phyloP scores from a whole-genome alignment of 2,329 filamentous ascomycete genomes.

The Colletotrichum orbiculare region DNA sequence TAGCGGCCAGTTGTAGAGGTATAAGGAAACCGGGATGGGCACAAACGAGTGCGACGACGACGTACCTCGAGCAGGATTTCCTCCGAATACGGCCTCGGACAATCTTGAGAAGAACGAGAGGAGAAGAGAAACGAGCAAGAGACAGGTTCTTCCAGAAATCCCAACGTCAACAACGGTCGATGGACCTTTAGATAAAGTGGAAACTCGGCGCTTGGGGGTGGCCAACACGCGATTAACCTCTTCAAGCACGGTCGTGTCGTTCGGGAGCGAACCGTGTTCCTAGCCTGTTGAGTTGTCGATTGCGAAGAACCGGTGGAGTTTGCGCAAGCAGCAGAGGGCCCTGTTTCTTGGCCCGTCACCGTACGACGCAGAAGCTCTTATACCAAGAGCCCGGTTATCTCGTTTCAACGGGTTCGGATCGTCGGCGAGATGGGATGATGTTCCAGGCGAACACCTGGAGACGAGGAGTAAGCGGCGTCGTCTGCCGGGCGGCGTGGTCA shows the following conservation, averaged over 20 bases:
- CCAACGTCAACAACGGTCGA: conserved; percentile 23
- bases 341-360: conserved; percentile 1
- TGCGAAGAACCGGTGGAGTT: conserved; percentile 24
- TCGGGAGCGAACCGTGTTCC: conserved; percentile 25
- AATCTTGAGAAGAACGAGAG: background rate
- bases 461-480: conserved; percentile 27
- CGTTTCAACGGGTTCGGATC: conserved; percentile 29
- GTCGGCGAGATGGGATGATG: conserved; percentile 24
- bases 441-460: conserved; percentile 22
- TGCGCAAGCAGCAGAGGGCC: conserved; percentile 3
- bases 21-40: background rate
- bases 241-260: conserved; percentile 29
- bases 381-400: conserved; percentile 29
- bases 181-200: conserved; percentile 29
- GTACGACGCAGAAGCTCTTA: conserved; percentile 26
- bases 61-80: conserved; percentile 11
- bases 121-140: background rate
- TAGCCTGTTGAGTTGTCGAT: conserved; percentile 19
- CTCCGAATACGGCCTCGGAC: background rate
- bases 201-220: background rate
- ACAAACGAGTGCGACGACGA: background rate
- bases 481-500: background rate
- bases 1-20: no score
- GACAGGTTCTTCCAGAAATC: conserved; percentile 12
- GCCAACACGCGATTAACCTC: conserved; percentile 16